phyloP scores from a whole-genome alignment of 495 filamentous ascomycete genomes.

The Hypomontagnella monticulosa region DNA sequence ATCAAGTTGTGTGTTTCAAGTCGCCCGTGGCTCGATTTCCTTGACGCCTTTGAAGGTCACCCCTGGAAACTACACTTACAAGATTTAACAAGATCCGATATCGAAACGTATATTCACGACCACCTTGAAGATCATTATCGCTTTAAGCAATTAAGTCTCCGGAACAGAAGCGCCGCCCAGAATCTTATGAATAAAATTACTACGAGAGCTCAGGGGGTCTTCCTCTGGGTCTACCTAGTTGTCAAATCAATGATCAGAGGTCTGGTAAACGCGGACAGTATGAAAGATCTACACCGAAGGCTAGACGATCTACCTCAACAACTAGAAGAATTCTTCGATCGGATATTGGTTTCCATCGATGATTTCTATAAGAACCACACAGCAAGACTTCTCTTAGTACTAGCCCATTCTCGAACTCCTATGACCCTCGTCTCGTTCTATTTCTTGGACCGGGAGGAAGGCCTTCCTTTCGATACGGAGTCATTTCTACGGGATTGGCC shows the following conservation, averaged over 20 bases:
- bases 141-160: not conserved
- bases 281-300: constrained; percentile 36
- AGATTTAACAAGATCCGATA: not conserved
- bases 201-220: constrained; percentile 44
- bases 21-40: constrained; percentile 4
- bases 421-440: constrained; percentile 8
- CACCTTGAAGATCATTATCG: not conserved
- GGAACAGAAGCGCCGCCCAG: not conserved
- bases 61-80: constrained; percentile 9
- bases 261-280: constrained; percentile 40
- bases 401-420: constrained; percentile 4
- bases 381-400: not conserved
- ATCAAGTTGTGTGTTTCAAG: constrained; percentile 12
- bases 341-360: constrained; percentile 23
- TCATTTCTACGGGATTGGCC: constrained; percentile 1
- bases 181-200: constrained; percentile 2
- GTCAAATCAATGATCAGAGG: constrained; percentile 41
- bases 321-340: constrained; percentile 41
- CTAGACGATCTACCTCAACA: constrained; percentile 43
- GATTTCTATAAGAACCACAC: constrained; percentile 5
- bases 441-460: constrained; percentile 6
- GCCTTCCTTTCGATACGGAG: constrained; percentile 2
- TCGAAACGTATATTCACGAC: not conserved
- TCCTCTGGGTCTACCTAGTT: constrained; percentile 56
- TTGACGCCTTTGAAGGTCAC: constrained; percentile 1